These are phyloP conservation scores for Psilocybe subaeruginosa DNA, from an alignment of 768 basidiomycete genomes.

Conservation along the genomic window DNA sequence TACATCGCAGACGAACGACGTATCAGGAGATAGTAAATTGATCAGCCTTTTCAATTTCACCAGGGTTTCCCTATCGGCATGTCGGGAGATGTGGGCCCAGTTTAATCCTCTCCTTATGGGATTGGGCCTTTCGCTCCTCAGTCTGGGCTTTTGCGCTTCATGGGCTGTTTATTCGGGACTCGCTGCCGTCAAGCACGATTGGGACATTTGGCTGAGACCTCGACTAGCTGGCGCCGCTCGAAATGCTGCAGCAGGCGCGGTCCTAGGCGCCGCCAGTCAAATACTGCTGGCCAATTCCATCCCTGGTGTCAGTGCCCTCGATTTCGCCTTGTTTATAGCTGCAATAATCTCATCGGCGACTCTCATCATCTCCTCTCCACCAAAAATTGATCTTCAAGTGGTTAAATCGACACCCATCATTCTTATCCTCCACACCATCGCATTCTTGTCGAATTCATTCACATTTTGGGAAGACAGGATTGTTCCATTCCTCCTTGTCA, in stretches of 20 bases:
- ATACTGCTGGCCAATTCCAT: slow-evolving; percentile 33
- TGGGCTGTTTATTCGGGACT: slow-evolving; percentile 60
- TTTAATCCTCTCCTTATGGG: slow-evolving; percentile 83
- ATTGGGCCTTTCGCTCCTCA: slow-evolving; percentile 68
- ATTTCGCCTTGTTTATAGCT: slow-evolving; percentile 52
- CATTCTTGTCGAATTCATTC: slow-evolving; percentile 94
- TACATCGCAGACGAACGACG: slow-evolving; percentile 26
- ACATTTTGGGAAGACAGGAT: slow-evolving; percentile 97
- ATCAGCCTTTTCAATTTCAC: slow-evolving; percentile 55
- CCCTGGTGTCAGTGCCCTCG: slow-evolving; percentile 52
- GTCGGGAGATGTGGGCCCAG: slow-evolving; percentile 92
- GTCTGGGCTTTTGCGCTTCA: slow-evolving; percentile 53
- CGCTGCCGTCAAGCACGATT: slow-evolving; percentile 35
- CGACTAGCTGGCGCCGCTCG: slow-evolving; percentile 34
- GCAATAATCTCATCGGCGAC: slow-evolving; percentile 49
- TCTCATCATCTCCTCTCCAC: slow-evolving; percentile 45
- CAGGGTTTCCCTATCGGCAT: slow-evolving; percentile 63
- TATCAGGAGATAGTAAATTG: slow-evolving; percentile 33
- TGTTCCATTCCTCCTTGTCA: slow-evolving; percentile 72
- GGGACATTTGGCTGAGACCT: slow-evolving; percentile 45
- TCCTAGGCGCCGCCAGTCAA: slow-evolving; percentile 37
- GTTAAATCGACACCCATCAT: slow-evolving; percentile 43
- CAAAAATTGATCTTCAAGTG: slow-evolving; percentile 32
- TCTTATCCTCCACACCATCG: slow-evolving; percentile 67
- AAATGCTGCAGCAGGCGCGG: slow-evolving; percentile 39